Evolutionary conservation across 805 yeast genomes (phyloP), one percentile per base, ranked within the genome.

Genomic region (Myxozyma sirexii): DNA sequence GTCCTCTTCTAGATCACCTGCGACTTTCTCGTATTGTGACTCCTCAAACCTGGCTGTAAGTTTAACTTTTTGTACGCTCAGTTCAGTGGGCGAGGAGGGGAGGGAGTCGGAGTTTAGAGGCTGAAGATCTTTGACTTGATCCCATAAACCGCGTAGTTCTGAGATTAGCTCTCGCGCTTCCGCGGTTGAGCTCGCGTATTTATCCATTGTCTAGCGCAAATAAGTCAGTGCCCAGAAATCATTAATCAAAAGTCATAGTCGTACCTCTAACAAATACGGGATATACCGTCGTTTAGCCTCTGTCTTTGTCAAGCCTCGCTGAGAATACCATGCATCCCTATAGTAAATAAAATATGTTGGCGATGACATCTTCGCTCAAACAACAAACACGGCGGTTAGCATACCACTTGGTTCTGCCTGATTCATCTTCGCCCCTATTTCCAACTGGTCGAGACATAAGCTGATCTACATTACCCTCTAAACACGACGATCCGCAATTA

Each of bases 221-320:
- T n/a, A n/a, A n/a, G n/a, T n/a, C n/a, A n/a, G n/a, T n/a, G n/a
- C n/a, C n/a, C n/a, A n/a, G n/a, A n/a, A n/a, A n/a, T n/a, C n/a
- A n/a, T n/a, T n/a, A n/a, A n/a, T n/a, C n/a, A n/a, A n/a, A n/a
- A n/a, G n/a, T n/a, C n/a, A n/a, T n/a, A n/a, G n/a, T n/a, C 51
- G 19, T 46, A 60, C 65, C 19, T 85, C 86, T 27, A 90, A 82
- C 41, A 90, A 78, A 62, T 78, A 83, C 39, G 84, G 78, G 27
- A 89, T 85, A 71, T 90, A 90, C 50, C 79, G 74, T 45, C 87
- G 76, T 71, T 90, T 89, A 2, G 96, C 96, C 67, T 87, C 90
- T 0, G 86, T 82, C 60, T 79, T 80, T 19, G 83, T 69, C 27
- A 87, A 69, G 0, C 96, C 96, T 63, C 84, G 83, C 67, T 87